Base-by-base conservation (phyloP, 2,329 filamentous ascomycete species). In the Cladosporium sp. region DNA sequence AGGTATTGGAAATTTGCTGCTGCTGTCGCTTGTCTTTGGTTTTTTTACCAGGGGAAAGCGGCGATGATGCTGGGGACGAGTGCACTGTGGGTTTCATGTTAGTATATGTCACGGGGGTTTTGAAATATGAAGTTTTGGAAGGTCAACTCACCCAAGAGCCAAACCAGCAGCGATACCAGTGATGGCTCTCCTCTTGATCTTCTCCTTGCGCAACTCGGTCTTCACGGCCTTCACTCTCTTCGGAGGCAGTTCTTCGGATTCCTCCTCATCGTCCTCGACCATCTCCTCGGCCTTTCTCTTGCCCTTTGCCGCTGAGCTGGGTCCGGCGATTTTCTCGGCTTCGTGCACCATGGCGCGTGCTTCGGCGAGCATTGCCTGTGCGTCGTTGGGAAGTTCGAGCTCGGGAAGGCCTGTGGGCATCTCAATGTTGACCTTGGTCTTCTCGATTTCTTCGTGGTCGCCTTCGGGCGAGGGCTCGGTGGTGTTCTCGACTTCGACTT, bases 281-380 rank as follows among this genome's bases (percentile, higher is more conserved):
- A 88, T 77, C 25, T 90, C 86, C 12, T 84, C 81, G 2, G 80
- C 82, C 73, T 91, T 91, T 61, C 88, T 82, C 76, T 90, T 90
- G 63, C 72, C 70, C 63, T 63, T 75, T 54, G 64, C 62, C 3
- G 53, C 62, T 27, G 20, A 16, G 16, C 36, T 16, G 3, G 36
- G 36, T n/a, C 63, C 65, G 15, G 75, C 71, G 8, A 74, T 70
- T 51, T 77, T 79, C 53, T 83, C 76, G 27, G 84, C 84, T 57
- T 83, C 83, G 20, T 86, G 79, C 4, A 96, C 91, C 88, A 96
- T 95, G 58, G 84, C 81, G 71, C 85, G 89, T 27, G 93, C 93
- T 62, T 88, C 83, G 22, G 84, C 84, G 52, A 97, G 85, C 85
- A 96, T 90, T 49, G 84, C 80, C 51, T 86, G 79, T 1, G 90